Percentiles rank a stretch among this genome's conserved stretches.
Evolutionary conservation across 2,329 filamentous ascomycete species (phyloP).

Genomic region (Phialocephala sp.): DNA sequence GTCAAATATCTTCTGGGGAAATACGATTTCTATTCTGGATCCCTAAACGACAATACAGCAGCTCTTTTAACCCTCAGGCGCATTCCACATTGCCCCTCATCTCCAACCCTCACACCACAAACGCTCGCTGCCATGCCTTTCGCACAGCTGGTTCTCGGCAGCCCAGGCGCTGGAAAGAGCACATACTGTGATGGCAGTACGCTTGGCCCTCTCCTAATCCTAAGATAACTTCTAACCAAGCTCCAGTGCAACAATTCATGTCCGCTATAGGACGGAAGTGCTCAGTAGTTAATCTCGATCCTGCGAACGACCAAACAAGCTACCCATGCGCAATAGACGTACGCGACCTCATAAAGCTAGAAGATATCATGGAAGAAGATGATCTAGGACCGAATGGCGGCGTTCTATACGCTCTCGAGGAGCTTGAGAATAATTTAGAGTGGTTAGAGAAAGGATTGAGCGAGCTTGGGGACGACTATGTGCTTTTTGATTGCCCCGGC

Average conservation of each 20-base stretch:
- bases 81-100: conserved; percentile 2
- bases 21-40: not conserved
- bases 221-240: conserved; percentile 20
- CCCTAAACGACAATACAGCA: not conserved
- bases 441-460: conserved; percentile 87
- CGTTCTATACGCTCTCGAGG: conserved; percentile 91
- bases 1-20: not conserved
- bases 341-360: conserved; percentile 83
- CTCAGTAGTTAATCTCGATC: conserved; percentile 95
- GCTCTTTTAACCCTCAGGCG: not conserved
- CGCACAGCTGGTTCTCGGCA: conserved; percentile 78
- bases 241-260: conserved; percentile 91
- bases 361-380: conserved; percentile 94
- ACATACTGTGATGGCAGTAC: conserved; percentile 96
- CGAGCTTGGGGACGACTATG: conserved; percentile 84
- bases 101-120: not conserved
- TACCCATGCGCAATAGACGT: conserved; percentile 93
- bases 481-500: conserved; percentile 94
- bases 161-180: conserved; percentile 93
- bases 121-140: conserved; percentile 41
- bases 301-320: conserved; percentile 90
- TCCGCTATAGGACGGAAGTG: conserved; percentile 93
- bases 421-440: conserved; percentile 91
- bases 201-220: conserved; percentile 37
- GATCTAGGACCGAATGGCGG: conserved; percentile 90